Base-by-base conservation (phyloP, 225 moss, liverwort and hornwort species). In the Takakia lepidozioides region DNA sequence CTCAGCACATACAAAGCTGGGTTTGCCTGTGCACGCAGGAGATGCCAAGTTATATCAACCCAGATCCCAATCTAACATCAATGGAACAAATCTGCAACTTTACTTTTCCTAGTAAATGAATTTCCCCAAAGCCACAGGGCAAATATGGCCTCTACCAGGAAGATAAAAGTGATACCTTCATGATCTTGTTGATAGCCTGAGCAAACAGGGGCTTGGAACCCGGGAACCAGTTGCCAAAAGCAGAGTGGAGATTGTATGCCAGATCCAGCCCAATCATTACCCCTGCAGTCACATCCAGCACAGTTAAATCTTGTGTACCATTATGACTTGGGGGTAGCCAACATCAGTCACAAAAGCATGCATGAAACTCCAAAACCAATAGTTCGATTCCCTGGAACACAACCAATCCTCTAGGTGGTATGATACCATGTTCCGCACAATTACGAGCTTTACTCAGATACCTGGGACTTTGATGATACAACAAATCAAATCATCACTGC, bases 151-250 rank as follows among this genome's bases (percentile, higher is more conserved):
- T n/a, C n/a, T n/a, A n/a, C n/a, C n/a, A n/a, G n/a, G n/a, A 32
- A 6, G 32, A 32, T 11, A 32, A 28, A 18, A 20, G 9, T 6
- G 35, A 21, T 34, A 82, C 81, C 74, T 98, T 98, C 95, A 98
- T 98, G 57, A 98, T 91, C 72, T 98, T 98, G 69, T 91, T 98
- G 52, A 98, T 87, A 28, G 95, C 95, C 69, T 98, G 95, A 15
- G 95, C 95, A 57, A 98, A 91, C n/a, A 98, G 82, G 51, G 95
- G 95, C 52, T 98, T 98, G 26, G 95, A 98, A 53, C 91, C 95
- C 43, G 95, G 95, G 50, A 98, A 87, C 95, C 95, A 98, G 38
- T 98, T 98, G 51, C 95, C 95, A 46, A 98, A 98, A 6, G 95
- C 91, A 56, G 91, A 82, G 68, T 98, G 95, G 60, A 98, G 57